Evolutionary conservation across 108 stramenopile genomes (phyloP).

Genomic region (Nannochloropsis granulata): DNA sequence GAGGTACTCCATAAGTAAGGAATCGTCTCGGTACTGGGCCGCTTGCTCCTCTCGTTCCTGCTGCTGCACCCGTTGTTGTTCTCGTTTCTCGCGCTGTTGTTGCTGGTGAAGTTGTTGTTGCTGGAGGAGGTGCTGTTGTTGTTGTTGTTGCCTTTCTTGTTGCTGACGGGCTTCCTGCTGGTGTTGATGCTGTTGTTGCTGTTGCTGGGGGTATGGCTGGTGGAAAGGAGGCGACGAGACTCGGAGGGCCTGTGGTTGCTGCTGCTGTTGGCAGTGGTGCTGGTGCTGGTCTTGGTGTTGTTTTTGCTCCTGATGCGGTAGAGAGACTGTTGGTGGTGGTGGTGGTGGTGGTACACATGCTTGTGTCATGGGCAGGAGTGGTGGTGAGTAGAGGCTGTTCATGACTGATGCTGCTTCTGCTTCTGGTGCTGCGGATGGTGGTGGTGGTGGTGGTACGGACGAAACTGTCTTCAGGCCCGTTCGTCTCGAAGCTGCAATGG

Average conservation of each 20-base stretch:
- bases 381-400: too few species aligned
- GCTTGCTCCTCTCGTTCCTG: background rate
- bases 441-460: background rate
- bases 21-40: background rate
- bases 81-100: background rate
- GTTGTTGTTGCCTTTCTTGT: background rate
- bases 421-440: background rate
- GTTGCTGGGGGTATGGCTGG: background rate
- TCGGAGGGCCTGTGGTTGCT: background rate
- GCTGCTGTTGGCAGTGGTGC: background rate
- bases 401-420: too few species aligned
- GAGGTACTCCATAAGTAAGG: background rate
- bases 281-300: background rate
- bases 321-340: too few species aligned
- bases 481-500: background rate
- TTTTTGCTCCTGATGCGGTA: too few species aligned
- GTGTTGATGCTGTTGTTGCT: background rate
- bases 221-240: background rate
- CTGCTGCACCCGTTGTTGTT: background rate
- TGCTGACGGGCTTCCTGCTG: background rate
- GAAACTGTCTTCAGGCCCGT: background rate
- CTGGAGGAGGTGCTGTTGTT: background rate
- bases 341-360: background rate
- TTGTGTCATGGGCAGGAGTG: background rate
- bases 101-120: background rate